Percentiles rank a stretch among this genome's conserved stretches.
Conservation (phyloP, 2,329 filamentous ascomycete genomes). For the Proliferodiscus dingleyae region DNA sequence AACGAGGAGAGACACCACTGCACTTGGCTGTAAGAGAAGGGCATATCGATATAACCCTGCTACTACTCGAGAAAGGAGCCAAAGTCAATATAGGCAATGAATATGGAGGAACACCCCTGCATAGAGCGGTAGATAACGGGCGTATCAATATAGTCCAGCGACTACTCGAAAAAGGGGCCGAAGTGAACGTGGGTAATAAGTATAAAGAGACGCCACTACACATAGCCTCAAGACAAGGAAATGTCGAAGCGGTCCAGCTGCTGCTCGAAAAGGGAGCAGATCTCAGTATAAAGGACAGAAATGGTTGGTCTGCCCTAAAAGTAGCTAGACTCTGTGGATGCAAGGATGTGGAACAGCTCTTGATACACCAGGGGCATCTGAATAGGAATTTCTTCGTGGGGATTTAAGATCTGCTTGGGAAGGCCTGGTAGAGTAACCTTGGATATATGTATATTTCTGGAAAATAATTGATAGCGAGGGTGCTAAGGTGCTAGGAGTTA, state of each 20-base stretch:
- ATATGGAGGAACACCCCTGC: neutral
- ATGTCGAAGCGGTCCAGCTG: conserved; percentile 4
- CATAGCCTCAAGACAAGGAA: neutral
- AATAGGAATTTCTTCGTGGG: too few relatives aligned
- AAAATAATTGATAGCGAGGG: too few relatives aligned
- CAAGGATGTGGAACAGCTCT: too few relatives aligned
- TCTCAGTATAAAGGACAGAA: neutral
- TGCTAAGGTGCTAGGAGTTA: too few relatives aligned
- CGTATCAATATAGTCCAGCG: neutral
- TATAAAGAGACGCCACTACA: conserved; percentile 3
- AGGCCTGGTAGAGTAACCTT: too few relatives aligned
- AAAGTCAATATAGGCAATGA: neutral
- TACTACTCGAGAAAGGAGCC: neutral
- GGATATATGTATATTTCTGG: too few relatives aligned
- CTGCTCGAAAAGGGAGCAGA: conserved; percentile 4
- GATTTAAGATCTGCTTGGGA: too few relatives aligned
- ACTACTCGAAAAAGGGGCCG: neutral
- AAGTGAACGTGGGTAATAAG: conserved; percentile 19
- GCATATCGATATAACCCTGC: neutral
- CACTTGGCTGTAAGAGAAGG: neutral
- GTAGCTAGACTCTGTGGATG: too few relatives aligned
- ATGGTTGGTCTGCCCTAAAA: too few relatives aligned
- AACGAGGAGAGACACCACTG: neutral
- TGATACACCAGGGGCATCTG: too few relatives aligned
- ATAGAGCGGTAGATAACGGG: neutral